A percentile compares a stretch with the other conserved stretches of the same genome.
Conservation (phyloP, 768 basidiomycete genomes). For the Holtermanniella nyarrowii region DNA sequence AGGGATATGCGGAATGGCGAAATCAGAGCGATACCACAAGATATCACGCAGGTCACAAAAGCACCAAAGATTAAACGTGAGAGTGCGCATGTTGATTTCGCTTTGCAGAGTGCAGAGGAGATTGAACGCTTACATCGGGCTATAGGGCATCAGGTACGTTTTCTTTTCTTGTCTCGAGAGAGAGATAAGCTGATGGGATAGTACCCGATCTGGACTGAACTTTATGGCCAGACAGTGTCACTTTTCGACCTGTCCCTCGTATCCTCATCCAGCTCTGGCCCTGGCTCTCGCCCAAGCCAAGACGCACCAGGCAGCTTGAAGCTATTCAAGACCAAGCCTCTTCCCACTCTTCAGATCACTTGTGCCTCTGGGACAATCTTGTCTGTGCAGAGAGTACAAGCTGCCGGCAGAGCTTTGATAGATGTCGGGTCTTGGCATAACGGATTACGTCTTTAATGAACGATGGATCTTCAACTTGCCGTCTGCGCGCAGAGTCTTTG, state of each 20-base stretch:
- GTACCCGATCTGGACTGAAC: slow-evolving; percentile 22
- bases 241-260: slow-evolving; percentile 41
- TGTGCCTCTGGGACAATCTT: slow-evolving; percentile 46
- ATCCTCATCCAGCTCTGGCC: slow-evolving; percentile 1
- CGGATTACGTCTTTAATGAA: slow-evolving; percentile 51
- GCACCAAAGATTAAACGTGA: slow-evolving; percentile 55
- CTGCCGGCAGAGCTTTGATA: slow-evolving; percentile 52
- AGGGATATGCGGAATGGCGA: no score
- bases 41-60: slow-evolving; percentile 41
- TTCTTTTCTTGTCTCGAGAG: slow-evolving; percentile 33
- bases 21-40: slow-evolving; percentile 47
- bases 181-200: slow-evolving; percentile 38
- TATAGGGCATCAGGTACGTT: slow-evolving; percentile 57
- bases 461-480: no score
- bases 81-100: slow-evolving; percentile 53
- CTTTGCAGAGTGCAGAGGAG: slow-evolving; percentile 49
- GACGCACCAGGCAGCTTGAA: slow-evolving; percentile 2
- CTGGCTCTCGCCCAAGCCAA: no score
- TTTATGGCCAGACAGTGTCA: slow-evolving; percentile 43
- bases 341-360: slow-evolving; percentile 49
- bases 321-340: slow-evolving; percentile 5
- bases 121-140: slow-evolving; percentile 54
- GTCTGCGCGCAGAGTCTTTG: no score
- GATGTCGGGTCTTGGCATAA: slow-evolving; percentile 69
- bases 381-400: slow-evolving; percentile 52